A percentile compares a stretch with the other conserved stretches of the same genome.
Evolutionary conservation across 2,329 filamentous ascomycete genomes (phyloP).

Genomic region (Ustilaginoidea virens): DNA sequence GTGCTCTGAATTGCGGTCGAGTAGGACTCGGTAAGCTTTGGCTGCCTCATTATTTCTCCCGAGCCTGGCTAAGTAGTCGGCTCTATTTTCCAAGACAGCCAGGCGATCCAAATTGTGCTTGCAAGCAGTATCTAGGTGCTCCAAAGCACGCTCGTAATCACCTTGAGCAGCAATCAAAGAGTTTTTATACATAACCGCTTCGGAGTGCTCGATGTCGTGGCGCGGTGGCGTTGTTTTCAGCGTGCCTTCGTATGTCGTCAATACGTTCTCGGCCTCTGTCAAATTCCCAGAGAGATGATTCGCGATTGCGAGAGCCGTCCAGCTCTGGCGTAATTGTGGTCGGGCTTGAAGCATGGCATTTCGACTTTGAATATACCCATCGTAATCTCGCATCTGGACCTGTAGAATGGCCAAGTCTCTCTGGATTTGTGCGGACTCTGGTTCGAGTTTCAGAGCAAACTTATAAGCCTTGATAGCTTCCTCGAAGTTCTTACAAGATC

Average conservation of each 20-base stretch:
- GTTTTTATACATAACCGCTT: slow-evolving; percentile 92
- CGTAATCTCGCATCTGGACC: slow-evolving; percentile 91
- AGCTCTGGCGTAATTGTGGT: slow-evolving; percentile 74
- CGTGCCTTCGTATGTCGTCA: slow-evolving; percentile 87
- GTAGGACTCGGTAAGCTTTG: slow-evolving; percentile 61
- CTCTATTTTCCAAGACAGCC: slow-evolving; percentile 71
- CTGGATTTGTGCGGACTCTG: slow-evolving; percentile 88
- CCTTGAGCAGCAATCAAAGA: slow-evolving; percentile 81
- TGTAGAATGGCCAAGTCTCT: slow-evolving; percentile 86
- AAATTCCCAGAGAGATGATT: slow-evolving; percentile 83
- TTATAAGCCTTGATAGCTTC: slow-evolving; percentile 99
- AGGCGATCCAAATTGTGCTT: slow-evolving; percentile 73
- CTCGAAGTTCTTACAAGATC: slow-evolving; percentile 92
- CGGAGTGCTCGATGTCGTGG: slow-evolving; percentile 79
- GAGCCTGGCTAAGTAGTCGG: slow-evolving; percentile 69
- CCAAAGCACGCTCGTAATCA: slow-evolving; percentile 65
- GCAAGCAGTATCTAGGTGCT: slow-evolving; percentile 65
- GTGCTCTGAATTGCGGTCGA: slow-evolving; percentile 81
- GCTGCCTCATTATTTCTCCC: slow-evolving; percentile 65
- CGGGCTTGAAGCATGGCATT: slow-evolving; percentile 75
- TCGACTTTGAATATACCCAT: slow-evolving; percentile 82
- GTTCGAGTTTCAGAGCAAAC: slow-evolving; percentile 82
- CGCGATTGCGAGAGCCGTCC: slow-evolving; percentile 92
- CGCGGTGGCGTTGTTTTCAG: slow-evolving; percentile 66
- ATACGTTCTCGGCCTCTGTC: slow-evolving; percentile 72